Evolutionary conservation across 2,329 filamentous ascomycete species (phyloP).

Genomic region (Nakataea oryzae): DNA sequence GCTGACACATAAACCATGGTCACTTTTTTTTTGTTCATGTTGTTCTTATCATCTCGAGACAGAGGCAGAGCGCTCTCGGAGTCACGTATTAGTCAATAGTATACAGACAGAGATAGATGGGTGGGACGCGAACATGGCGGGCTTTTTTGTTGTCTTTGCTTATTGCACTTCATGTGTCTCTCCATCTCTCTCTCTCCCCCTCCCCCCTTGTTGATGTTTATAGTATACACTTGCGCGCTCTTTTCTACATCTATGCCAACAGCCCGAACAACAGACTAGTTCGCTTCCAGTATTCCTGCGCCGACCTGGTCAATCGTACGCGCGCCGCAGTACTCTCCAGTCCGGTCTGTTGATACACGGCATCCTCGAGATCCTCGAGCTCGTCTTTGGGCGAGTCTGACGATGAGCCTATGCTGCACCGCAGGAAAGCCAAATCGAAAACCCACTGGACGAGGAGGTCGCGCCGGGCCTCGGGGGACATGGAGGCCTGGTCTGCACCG

Average conservation of each 20-base stretch:
- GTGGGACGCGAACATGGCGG: too few relatives aligned
- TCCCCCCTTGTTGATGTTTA: too few relatives aligned
- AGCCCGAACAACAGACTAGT: slow-evolving; percentile 76
- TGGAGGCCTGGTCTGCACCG: background rate
- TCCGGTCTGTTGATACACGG: slow-evolving; percentile 31
- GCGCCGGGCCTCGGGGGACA: slow-evolving; percentile 16
- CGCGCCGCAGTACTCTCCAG: slow-evolving; percentile 37
- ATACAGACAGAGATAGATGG: too few relatives aligned
- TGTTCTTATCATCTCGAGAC: too few relatives aligned
- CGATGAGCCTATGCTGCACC: slow-evolving; percentile 28
- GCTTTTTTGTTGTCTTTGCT: slow-evolving; percentile 3
- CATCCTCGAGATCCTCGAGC: slow-evolving; percentile 34
- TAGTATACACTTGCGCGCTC: slow-evolving; percentile 7
- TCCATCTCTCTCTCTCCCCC: slow-evolving; percentile 3
- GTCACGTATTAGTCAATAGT: too few relatives aligned
- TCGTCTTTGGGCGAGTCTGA: slow-evolving; percentile 13
- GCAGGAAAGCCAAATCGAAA: slow-evolving; percentile 46
- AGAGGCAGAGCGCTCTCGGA: too few relatives aligned
- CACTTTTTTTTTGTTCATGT: background rate
- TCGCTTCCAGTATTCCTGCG: slow-evolving; percentile 73
- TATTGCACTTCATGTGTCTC: slow-evolving; percentile 2
- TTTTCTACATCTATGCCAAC: slow-evolving; percentile 31
- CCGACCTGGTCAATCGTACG: slow-evolving; percentile 48
- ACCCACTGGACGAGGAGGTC: slow-evolving; percentile 50
- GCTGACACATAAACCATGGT: too few relatives aligned